Base-by-base conservation (phyloP, 306 rosid species). In the Citrullus mucosospermus region DNA sequence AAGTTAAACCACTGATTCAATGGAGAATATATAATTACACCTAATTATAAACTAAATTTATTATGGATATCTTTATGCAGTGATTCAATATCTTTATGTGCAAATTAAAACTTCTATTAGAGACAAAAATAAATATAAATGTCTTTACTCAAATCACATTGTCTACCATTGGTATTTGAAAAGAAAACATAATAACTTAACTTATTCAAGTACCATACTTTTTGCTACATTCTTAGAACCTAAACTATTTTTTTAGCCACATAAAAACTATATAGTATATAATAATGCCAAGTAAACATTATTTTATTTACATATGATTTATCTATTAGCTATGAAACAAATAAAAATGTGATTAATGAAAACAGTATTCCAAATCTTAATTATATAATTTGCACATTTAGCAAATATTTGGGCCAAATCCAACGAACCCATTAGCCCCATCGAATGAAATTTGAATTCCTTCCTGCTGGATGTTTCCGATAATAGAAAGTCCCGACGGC, bases 381-480 rank as follows among this genome's bases (percentile, higher is more conserved):
- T 10, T 18, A n/a, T 50, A 67, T 7, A 30, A 46, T 44, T 80
- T 43, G 50, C 20, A 20, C 4, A 48, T 25, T 83, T 79, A 93
- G 88, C 98, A 93, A 2, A 92, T 84, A 80, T 88, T 81, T 60
- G 97, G 98, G 54, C 97, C 97, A 78, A 93, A 93, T 43, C 98
- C 98, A 13, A 92, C 86, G 82, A 90, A 91, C 59, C 97, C 98
- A 86, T 89, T 90, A 0, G 90, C 92, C 68, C 83, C 97, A 78
- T 93, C 93, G 25, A 93, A 44, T 2, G 98, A 91, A 78, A 92
- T 85, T 69, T 93, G 97, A 56, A 93, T 90, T 6, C 98, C 98
- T 78, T 90, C 96, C 67, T 90, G 98, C 77, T 93, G 98, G 82
- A 93, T 85, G 82, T 93, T 93, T 66, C 98, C 98, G 36, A 93